Evolutionary conservation across 352 stramenopile species (phyloP).

Genomic region (Thalassiosira livingstoniorum): DNA sequence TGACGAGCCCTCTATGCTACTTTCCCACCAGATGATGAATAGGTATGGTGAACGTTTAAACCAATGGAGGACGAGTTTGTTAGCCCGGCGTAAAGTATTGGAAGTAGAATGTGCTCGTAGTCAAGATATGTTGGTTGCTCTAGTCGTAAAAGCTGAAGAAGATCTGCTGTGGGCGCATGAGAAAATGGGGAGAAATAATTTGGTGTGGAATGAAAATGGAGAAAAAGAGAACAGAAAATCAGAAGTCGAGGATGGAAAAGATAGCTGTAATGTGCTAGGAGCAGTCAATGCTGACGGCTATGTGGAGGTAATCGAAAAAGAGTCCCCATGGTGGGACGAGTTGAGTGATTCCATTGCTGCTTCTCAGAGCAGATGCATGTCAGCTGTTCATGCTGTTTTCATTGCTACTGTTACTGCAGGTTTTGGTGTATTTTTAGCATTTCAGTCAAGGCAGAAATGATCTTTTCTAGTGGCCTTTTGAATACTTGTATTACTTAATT

Average conservation of each 20-base stretch:
- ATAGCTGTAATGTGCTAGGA: not conserved
- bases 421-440: conserved; percentile 1
- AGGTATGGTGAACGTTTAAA: conserved; percentile 1
- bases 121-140: conserved; percentile 29
- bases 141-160: conserved; percentile 45
- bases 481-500: no score
- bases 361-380: conserved; percentile 21
- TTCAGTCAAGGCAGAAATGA: conserved; percentile 20
- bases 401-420: conserved; percentile 1
- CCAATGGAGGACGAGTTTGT: conserved; percentile 21
- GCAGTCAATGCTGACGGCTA: conserved; percentile 38
- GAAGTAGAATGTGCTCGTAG: conserved; percentile 13
- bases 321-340: conserved; percentile 25
- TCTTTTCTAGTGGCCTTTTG: no score
- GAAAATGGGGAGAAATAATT: not conserved
- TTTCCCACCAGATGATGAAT: not conserved
- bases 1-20: no score
- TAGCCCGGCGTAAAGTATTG: conserved; percentile 5
- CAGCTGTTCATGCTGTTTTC: not conserved
- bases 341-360: not conserved
- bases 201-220: not conserved
- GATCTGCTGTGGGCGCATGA: conserved; percentile 12
- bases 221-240: not conserved
- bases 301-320: conserved; percentile 18
- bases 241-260: not conserved